Percentiles rank a stretch among this genome's conserved stretches.
Evolutionary conservation across 179 eudicot genomes (phyloP).

Genomic region (Corrigiola litoralis): DNA sequence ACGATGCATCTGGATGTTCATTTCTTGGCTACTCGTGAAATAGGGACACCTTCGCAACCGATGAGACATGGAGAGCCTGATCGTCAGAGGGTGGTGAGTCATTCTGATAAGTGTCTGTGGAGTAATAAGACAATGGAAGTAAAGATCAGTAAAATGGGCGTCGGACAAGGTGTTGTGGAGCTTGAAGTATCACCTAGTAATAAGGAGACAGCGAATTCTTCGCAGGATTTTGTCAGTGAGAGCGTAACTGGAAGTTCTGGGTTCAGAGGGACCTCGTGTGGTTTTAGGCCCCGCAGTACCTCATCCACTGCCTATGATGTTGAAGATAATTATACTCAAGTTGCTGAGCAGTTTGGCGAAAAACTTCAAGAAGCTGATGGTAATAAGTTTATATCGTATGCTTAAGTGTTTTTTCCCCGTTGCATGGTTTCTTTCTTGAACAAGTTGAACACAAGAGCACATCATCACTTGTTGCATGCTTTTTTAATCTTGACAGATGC

Average conservation of each 20-base stretch:
- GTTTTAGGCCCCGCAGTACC: background rate
- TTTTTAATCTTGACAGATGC: conserved; percentile 26
- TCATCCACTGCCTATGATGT: conserved; percentile 6
- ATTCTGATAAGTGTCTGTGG: conserved; percentile 14
- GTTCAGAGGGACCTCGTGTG: conserved; percentile 3
- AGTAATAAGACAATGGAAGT: background rate
- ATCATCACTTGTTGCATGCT: background rate
- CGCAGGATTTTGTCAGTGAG: background rate
- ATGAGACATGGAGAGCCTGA: conserved; percentile 1
- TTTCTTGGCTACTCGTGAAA: conserved; percentile 6
- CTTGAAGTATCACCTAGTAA: conserved; percentile 9
- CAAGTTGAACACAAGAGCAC: background rate
- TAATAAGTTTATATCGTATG: background rate
- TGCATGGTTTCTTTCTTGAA: conserved; percentile 2
- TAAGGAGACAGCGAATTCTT: background rate
- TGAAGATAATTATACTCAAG: conserved; percentile 1
- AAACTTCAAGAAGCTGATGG: conserved; percentile 11
- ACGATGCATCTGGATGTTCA: background rate
- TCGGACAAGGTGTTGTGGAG: conserved; percentile 15
- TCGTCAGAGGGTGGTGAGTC: background rate
- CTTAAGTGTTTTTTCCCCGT: background rate
- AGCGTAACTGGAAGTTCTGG: conserved; percentile 1
- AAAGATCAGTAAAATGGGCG: conserved; percentile 9
- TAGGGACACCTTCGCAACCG: conserved; percentile 14
- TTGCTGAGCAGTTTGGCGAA: conserved; percentile 9